Evolutionary conservation across 2,329 filamentous ascomycete species (phyloP), one percentile per base, ranked within the genome.

Genomic region (Penicillium sp.): DNA sequence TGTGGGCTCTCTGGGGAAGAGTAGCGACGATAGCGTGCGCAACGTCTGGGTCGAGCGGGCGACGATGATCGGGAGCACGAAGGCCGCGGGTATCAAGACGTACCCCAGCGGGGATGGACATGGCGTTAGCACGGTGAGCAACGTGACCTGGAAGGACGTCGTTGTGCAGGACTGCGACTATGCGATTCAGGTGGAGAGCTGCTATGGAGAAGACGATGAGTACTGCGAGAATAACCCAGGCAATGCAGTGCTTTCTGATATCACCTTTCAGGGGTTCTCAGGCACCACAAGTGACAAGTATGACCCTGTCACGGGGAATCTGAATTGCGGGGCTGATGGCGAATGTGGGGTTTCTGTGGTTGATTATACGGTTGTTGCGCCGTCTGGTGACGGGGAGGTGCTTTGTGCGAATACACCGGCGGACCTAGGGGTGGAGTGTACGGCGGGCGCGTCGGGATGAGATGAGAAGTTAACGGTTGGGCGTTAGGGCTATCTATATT

Each of bases 11-110:
- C 70, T 84, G 6, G 82, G 81, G 0, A 76, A 76, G 45, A 68
- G 68, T 7, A 69, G 68, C 7, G 69, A 72, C n/a, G 81, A 83
- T 61, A 73, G 71, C 0, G 81, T 84, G 17, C 66, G 74, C 54
- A 81, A 83, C 57, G 65, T 82, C 26, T 77, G 79, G 41, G 78
- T 82, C 23, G 71, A 70, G 13, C 73, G 75, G 8, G 78, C 76
- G 1, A 75, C 65, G 7, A 81, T 83, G 79, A 70, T 78, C 29
- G 68, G 73, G 23, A 80, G 75, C 2, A 77, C 75, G 31, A 83
- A 83, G 62, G 81, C 81, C 1, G 78, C 73, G 0, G 81, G 81
- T 0, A 82, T 83, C 66, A 83, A 83, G 66, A 71, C 78, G 2
- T 82, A 82, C 61, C 79, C 79, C 0, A 73, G 71, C 15, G 78